Base-by-base conservation (phyloP, 2,329 filamentous ascomycete species). In the Hypocrella siamensis region DNA sequence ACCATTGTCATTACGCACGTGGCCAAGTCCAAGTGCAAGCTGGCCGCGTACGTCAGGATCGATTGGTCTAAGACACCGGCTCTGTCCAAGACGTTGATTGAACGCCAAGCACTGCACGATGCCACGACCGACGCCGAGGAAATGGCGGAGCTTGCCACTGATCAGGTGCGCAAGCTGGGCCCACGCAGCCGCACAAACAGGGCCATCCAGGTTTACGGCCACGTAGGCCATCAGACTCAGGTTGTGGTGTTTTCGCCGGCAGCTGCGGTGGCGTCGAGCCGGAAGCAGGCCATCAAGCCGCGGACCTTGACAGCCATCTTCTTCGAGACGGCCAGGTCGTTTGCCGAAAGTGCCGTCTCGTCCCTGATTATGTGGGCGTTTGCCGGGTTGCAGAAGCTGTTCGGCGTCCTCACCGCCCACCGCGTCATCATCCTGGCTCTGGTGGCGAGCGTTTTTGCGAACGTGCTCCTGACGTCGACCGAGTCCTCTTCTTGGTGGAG, bases 1-100 rank as follows among this genome's bases (percentile, higher is more conserved):
- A 94, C 93, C 55, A 75, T 93, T 39, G 84, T 94, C 40, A 90
- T 98, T 39, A 94, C 90, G 3, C 84, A 96, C 47, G 69, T 88
- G 37, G 76, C 84, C 32, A 96, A 96, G 57, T 85, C 82, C 10
- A 85, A 79, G 52, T 93, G 84, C 54, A 94, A 90, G 57, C 70
- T 98, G 34, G 79, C 85, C 17, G 72, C 96, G 27, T 93, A 83
- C 55, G 81, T 77, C 32, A 80, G 79, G 45, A 73, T 93, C n/a
- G 80, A 84, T 43, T 96, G 90, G 90, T 67, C 73, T 17, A 79
- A 74, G 41, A 61, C 70, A 33, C 76, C 75, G 9, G 61, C 66
- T 1, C 57, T 77, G 26, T 67, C 66, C 12, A 73, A 70, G 50
- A 66, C 62, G 30, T 51, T 79, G 34, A 63, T 79, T n/a, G 70